A percentile compares a stretch with the other conserved stretches of the same genome.
Evolutionary conservation across 2,329 filamentous ascomycete genomes (phyloP).

Genomic region (Nothophaeocryptopus gaeumannii): DNA sequence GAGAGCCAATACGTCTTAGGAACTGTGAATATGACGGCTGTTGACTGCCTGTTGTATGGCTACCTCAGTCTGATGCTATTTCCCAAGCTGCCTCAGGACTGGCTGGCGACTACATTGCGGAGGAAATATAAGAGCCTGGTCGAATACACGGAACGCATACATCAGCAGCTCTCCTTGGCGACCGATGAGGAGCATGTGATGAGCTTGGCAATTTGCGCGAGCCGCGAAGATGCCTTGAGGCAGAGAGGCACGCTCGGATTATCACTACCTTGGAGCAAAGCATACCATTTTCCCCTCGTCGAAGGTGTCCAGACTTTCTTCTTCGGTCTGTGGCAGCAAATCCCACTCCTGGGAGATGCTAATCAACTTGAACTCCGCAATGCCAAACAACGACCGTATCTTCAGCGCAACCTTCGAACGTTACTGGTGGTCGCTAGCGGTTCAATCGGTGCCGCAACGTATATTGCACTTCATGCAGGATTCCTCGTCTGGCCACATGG

Average conservation of each 20-base stretch:
- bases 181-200: constrained; percentile 25
- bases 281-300: constrained; percentile 3
- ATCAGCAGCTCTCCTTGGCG: constrained; percentile 21
- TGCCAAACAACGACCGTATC: constrained; percentile 14
- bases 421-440: constrained; percentile 21
- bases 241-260: constrained; percentile 7
- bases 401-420: constrained; percentile 22
- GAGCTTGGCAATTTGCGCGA: not conserved
- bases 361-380: constrained; percentile 15
- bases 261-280: constrained; percentile 28
- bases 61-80: constrained; percentile 73
- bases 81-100: constrained; percentile 59
- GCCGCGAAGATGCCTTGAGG: constrained; percentile 6
- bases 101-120: constrained; percentile 58
- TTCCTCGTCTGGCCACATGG: constrained; percentile 34
- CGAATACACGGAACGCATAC: constrained; percentile 39
- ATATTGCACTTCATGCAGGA: constrained; percentile 26
- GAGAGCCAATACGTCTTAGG: constrained; percentile 56
- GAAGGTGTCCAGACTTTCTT: constrained; percentile 14
- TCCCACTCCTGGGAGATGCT: constrained; percentile 21
- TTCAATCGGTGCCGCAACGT: constrained; percentile 18
- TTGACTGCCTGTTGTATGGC: constrained; percentile 79
- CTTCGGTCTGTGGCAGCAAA: constrained; percentile 21
- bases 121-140: constrained; percentile 44
- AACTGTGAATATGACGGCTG: constrained; percentile 52